These are phyloP conservation scores for Fusarium xyrophilum DNA, from an alignment of 2,329 filamentous ascomycete genomes.

Conservation along the genomic window DNA sequence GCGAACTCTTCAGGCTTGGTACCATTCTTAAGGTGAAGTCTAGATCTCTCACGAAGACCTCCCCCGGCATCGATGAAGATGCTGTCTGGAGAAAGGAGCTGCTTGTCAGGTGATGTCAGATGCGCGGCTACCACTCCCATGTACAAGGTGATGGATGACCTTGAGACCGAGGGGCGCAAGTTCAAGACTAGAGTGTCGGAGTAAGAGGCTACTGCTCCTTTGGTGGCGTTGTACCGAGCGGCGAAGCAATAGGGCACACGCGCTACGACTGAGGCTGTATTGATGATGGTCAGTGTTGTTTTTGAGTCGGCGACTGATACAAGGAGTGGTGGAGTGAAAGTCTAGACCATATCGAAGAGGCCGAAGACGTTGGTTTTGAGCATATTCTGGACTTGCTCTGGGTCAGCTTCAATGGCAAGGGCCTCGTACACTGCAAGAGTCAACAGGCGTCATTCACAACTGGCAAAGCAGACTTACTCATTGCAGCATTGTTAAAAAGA, in stretches of 20 bases:
- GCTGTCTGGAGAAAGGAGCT: fast-evolving
- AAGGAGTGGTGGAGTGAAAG: constrained; percentile 1
- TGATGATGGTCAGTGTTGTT: not conserved
- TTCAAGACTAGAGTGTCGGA: constrained; percentile 23
- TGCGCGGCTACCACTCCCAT: constrained; percentile 16
- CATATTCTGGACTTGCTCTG: not conserved
- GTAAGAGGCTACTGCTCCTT: constrained; percentile 11
- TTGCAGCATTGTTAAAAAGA: constrained; percentile 16
- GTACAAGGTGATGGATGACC: not conserved
- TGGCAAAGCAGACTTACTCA: not conserved
- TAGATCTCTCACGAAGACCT: not conserved
- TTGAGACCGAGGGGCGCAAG: not conserved
- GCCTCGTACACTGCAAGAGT: constrained; percentile 12
- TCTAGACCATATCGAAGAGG: constrained; percentile 8
- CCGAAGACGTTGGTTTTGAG: not conserved
- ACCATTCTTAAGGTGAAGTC: not conserved
- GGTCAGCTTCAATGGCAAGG: constrained; percentile 8
- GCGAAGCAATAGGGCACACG: not conserved
- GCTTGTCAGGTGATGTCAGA: not conserved
- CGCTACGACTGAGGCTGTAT: constrained; percentile 1
- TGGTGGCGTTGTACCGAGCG: constrained; percentile 13
- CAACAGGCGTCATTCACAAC: fast-evolving
- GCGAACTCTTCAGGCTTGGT: constrained; percentile 2
- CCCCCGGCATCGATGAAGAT: constrained; percentile 1
- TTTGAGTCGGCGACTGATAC: not conserved